Conservation (phyloP, 2,329 filamentous ascomycete species). For the Curvularia sp. region DNA sequence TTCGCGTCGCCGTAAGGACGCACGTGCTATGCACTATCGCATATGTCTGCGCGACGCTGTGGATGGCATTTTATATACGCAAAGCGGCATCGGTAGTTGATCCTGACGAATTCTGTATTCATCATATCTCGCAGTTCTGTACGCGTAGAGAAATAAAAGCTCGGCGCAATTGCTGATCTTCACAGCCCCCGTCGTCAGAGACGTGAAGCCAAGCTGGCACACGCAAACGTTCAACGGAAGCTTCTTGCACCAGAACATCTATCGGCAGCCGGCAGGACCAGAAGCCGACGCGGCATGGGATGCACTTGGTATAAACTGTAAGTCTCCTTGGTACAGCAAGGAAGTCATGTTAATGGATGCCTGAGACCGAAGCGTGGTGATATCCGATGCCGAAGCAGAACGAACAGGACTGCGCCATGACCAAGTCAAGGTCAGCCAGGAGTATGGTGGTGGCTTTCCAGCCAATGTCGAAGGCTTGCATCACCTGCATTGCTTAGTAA, state of each 20-base stretch:
- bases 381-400: slow-evolving; percentile 59
- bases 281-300: slow-evolving; percentile 67
- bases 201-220: slow-evolving; percentile 54
- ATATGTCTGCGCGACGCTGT: slow-evolving; percentile 28
- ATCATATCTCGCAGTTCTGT: slow-evolving; percentile 45
- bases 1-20: slow-evolving; percentile 20
- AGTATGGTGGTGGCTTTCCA: slow-evolving; percentile 66
- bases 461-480: slow-evolving; percentile 66
- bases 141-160: slow-evolving; percentile 2
- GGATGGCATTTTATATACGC: slow-evolving; percentile 26
- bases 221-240: slow-evolving; percentile 62
- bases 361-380: slow-evolving; percentile 52
- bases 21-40: slow-evolving; percentile 28
- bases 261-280: slow-evolving; percentile 58
- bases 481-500: slow-evolving; percentile 65
- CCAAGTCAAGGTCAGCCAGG: slow-evolving; percentile 63
- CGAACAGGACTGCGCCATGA: slow-evolving; percentile 60
- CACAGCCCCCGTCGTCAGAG: slow-evolving; percentile 46
- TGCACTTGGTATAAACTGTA: slow-evolving; percentile 61
- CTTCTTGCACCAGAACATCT: slow-evolving; percentile 63
- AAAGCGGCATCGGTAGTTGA: slow-evolving; percentile 20
- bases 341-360: background rate
- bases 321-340: slow-evolving; percentile 29
- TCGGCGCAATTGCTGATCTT: background rate
- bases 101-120: slow-evolving; percentile 38